Evolutionary conservation across 192 early-diverging fungal species (phyloP).

Genomic region (Coemansia sp.): DNA sequence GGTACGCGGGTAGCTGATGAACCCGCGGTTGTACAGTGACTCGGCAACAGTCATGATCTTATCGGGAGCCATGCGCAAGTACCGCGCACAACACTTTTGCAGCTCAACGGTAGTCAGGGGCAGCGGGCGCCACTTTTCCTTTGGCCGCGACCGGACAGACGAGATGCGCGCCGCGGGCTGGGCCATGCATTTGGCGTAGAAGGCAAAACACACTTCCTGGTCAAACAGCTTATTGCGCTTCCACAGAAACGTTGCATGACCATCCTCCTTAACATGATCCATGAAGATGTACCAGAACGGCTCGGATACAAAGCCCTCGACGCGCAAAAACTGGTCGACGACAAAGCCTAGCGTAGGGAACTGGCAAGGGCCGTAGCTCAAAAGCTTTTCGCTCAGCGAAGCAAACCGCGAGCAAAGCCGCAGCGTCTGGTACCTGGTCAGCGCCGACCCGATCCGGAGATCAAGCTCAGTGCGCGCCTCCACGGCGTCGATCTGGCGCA

Average conservation of each 20-base stretch:
- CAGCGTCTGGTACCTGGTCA: constrained; percentile 91
- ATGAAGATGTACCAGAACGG: constrained; percentile 86
- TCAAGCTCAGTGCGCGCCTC: constrained; percentile 85
- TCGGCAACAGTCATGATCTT: constrained; percentile 85
- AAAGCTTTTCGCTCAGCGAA: constrained; percentile 58
- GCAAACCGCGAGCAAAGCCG: constrained; percentile 59
- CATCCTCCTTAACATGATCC: constrained; percentile 50
- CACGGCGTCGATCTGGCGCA: constrained; percentile 74
- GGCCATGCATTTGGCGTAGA: constrained; percentile 73
- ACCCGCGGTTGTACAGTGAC: constrained; percentile 79
- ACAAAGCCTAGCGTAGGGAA: constrained; percentile 97
- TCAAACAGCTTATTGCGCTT: constrained; percentile 73
- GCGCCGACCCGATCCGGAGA: constrained; percentile 85
- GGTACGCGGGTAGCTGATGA: constrained; percentile 94
- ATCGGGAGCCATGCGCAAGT: constrained; percentile 75
- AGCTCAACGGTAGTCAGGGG: constrained; percentile 95
- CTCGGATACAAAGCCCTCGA: constrained; percentile 83
- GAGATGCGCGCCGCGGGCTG: constrained; percentile 61
- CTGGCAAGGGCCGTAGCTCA: constrained; percentile 95
- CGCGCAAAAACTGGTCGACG: constrained; percentile 77
- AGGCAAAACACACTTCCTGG: constrained; percentile 61
- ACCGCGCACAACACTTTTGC: constrained; percentile 75
- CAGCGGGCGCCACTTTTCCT: constrained; percentile 83
- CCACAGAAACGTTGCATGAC: constrained; percentile 72
- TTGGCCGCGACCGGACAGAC: constrained; percentile 62